Evolutionary conservation across 768 basidiomycete species (phyloP).

Genomic region (Hericium rajendrae): DNA sequence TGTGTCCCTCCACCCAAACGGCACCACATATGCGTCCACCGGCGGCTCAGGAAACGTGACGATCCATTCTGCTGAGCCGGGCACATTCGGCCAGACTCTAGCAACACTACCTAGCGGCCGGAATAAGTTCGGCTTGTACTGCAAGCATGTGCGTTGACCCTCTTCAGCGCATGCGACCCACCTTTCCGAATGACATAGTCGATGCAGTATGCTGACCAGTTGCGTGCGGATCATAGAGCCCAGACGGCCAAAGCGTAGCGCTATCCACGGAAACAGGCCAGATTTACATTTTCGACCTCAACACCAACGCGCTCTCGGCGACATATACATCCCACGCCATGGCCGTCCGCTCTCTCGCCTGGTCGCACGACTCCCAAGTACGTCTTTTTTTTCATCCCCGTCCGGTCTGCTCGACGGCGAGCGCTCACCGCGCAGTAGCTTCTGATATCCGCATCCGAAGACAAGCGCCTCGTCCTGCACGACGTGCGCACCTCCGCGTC

Average conservation of each 20-base stretch:
- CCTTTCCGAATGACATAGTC: not conserved
- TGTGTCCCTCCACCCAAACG: constrained; percentile 69
- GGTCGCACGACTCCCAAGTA: constrained; percentile 87
- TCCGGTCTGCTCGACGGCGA: not conserved
- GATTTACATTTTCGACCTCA: constrained; percentile 77
- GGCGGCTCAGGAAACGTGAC: constrained; percentile 62
- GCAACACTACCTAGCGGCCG: constrained; percentile 54
- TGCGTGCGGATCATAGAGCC: constrained; percentile 45
- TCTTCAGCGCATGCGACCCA: not conserved
- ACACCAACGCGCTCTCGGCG: constrained; percentile 49
- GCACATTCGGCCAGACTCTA: constrained; percentile 59
- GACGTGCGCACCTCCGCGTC: constrained; percentile 70
- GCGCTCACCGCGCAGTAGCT: constrained; percentile 35
- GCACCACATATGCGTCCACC: constrained; percentile 65
- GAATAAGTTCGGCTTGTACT: constrained; percentile 70
- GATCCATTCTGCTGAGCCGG: constrained; percentile 58
- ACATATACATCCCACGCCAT: constrained; percentile 87
- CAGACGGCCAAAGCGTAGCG: constrained; percentile 76
- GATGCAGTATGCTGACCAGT: not conserved
- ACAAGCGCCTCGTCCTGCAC: constrained; percentile 83
- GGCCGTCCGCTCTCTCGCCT: constrained; percentile 77
- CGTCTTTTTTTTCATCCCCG: constrained; percentile 19
- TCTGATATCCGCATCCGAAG: constrained; percentile 84
- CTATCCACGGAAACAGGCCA: constrained; percentile 83
- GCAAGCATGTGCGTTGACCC: constrained; percentile 50